Evolutionary conservation across 116 monocot genomes (phyloP), one percentile per base, ranked within the genome.

Genomic region (Iris pallida): DNA sequence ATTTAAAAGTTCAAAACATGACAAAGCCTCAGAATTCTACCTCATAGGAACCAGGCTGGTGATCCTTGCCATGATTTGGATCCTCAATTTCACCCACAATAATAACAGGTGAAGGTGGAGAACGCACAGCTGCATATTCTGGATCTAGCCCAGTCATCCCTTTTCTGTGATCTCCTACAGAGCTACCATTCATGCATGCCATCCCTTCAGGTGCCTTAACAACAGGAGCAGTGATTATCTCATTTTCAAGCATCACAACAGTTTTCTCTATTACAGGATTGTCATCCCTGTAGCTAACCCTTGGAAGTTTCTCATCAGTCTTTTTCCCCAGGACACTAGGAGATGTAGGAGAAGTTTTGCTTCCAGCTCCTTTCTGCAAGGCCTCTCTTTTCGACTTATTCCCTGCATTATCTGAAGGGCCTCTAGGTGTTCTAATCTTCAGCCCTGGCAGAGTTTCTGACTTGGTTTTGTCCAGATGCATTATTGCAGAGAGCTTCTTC

Each of bases 221-320:
- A 0, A 53, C 56, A 57, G 76, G 54, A 55, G 20, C 19, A 59
- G 77, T 42, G 8, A 71, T 56, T 17, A 42, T 68, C 70, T 90
- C 84, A 57, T 82, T 74, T 78, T 88, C 88, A 52, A 91, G 86
- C 59, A 79, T 86, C 71, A 91, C 83, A 71, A 95, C 86, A 71
- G 72, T 88, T 73, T 95, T 95, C 76, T 91, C 95, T 72, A 95
- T 59, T 46, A 95, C 80, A 41, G 58, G 71, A 61, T 75, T 92
- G 12, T 86, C 86, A 55, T 92, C 88, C 30, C 55, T 78, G 76
- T 59, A 71, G 45, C 73, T 73, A 56, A 46, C 46, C 16, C 69
- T 79, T n/a, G 61, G 62, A 20, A 61, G 6, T 45, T 76, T 64
- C 7, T 79, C 71, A 70, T 45, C 57, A 10, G 42, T 63, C n/a